A percentile compares a stretch with the other conserved stretches of the same genome.
Conservation (phyloP, 371 early-diverging fungal species). For the Haplosporangium sp. region DNA sequence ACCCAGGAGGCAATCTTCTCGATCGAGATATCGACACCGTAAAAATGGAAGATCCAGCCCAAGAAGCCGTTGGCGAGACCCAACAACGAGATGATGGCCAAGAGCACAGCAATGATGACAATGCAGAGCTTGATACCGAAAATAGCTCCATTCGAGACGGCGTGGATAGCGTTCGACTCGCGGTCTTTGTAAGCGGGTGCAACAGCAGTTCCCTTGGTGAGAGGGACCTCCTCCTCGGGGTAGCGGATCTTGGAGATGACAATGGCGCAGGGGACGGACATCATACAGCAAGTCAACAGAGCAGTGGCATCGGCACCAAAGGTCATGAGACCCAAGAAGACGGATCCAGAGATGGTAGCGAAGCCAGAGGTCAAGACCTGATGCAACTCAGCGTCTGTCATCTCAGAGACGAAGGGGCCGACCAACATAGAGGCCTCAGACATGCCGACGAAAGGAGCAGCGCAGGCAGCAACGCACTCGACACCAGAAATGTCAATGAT, state of each 20-base stretch:
- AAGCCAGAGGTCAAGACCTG: conserved; percentile 93
- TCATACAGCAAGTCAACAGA: conserved; percentile 87
- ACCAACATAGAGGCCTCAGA: conserved; percentile 88
- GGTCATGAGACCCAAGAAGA: conserved; percentile 78
- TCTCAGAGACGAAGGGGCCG: conserved; percentile 82
- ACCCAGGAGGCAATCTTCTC: conserved; percentile 80
- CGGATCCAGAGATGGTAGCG: conserved; percentile 93
- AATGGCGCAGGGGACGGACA: conserved; percentile 92
- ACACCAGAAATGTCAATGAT: conserved; percentile 86
- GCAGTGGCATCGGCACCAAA: conserved; percentile 76
- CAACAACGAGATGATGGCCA: conserved; percentile 81
- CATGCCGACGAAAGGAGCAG: conserved; percentile 87
- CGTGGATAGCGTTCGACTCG: conserved; percentile 84
- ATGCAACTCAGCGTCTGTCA: conserved; percentile 91
- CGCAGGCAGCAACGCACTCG: conserved; percentile 90
- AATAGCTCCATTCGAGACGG: conserved; percentile 88
- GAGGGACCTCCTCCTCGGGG: conserved; percentile 85
- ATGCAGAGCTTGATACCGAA: conserved; percentile 82
- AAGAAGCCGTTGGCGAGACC: conserved; percentile 76
- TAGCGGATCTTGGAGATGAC: conserved; percentile 88
- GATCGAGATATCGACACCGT: conserved; percentile 75
- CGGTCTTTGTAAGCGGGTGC: conserved; percentile 71
- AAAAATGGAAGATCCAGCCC: conserved; percentile 81
- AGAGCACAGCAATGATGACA: conserved; percentile 80
- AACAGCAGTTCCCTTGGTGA: conserved; percentile 74